A percentile compares a stretch with the other conserved stretches of the same genome.
Conservation (phyloP, 2,329 filamentous ascomycete genomes). For the Cytospora piceicola region DNA sequence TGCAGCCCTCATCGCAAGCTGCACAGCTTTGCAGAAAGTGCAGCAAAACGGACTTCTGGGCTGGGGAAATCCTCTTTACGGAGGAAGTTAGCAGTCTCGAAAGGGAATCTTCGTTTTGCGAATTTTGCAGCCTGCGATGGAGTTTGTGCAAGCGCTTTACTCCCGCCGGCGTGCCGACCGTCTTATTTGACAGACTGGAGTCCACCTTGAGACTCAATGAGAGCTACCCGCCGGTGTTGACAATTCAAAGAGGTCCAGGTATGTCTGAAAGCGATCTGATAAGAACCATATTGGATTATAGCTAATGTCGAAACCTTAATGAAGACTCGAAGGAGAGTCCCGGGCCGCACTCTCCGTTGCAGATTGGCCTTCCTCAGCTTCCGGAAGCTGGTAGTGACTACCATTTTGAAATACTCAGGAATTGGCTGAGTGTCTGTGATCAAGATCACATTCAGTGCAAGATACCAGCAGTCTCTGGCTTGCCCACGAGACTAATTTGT, state of each 20-base stretch:
- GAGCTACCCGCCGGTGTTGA: conserved; percentile 1
- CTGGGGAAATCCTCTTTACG: neutral
- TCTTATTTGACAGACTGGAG: conserved; percentile 2
- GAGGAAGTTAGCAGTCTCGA: neutral
- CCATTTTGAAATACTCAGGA: conserved; percentile 30
- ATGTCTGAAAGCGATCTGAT: neutral
- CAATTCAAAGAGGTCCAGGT: conserved; percentile 13
- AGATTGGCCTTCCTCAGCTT: conserved; percentile 21
- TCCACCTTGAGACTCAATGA: conserved; percentile 11
- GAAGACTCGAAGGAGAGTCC: neutral
- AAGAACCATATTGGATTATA: neutral
- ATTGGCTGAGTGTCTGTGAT: conserved; percentile 32
- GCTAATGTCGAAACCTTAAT: neutral
- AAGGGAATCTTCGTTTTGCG: neutral
- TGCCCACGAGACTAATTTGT: conserved; percentile 34
- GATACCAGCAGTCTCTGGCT: neutral
- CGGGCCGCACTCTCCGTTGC: neutral
- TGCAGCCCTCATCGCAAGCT: neutral
- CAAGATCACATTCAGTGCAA: conserved; percentile 6
- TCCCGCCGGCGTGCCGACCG: neutral
- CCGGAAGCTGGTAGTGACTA: conserved; percentile 10
- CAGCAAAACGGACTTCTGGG: neutral
- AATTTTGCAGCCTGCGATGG: conserved; percentile 8
- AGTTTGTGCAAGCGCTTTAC: neutral
- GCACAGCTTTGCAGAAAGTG: neutral